These are phyloP conservation scores for Golubevia sp. DNA, from an alignment of 1,284 basidiomycete genomes.

Conservation along the genomic window DNA sequence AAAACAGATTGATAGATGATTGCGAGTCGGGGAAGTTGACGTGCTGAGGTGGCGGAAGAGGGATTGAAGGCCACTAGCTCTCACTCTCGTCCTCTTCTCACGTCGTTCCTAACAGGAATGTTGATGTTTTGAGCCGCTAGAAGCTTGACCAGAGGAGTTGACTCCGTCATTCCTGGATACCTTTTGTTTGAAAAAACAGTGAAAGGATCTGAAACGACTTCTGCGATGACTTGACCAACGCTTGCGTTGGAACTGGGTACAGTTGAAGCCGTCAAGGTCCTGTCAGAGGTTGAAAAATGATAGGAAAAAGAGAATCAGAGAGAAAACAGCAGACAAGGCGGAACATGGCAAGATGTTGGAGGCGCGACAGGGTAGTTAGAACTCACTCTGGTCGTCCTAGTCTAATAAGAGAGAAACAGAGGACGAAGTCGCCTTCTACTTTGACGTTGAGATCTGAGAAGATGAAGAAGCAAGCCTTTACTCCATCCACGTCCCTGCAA, in stretches of 20 bases:
- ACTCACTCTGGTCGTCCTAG: constrained; percentile 2
- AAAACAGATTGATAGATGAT: no score
- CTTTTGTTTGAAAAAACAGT: constrained; percentile 22
- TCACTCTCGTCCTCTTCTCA: constrained; percentile 5
- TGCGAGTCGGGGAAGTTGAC: no score
- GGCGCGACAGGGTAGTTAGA: not conserved
- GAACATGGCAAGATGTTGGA: not conserved
- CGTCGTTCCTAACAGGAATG: constrained; percentile 34
- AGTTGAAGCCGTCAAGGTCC: constrained; percentile 27
- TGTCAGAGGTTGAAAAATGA: constrained; percentile 31
- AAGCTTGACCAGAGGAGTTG: constrained; percentile 29
- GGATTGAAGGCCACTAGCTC: not conserved
- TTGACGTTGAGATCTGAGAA: constrained; percentile 7
- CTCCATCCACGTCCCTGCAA: constrained; percentile 26
- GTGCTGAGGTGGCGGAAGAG: no score
- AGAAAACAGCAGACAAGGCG: not conserved
- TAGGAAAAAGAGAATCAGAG: not conserved
- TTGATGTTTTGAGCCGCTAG: constrained; percentile 33
- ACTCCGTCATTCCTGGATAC: constrained; percentile 35
- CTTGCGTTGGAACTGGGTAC: constrained; percentile 19
- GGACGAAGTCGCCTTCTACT: constrained; percentile 3
- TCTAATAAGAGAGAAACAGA: constrained; percentile 2
- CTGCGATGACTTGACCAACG: constrained; percentile 22
- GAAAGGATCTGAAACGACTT: constrained; percentile 21
- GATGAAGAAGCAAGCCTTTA: constrained; percentile 30